phyloP scores from a whole-genome alignment of 257 asterid species.

The Leptodermis oblonga region DNA sequence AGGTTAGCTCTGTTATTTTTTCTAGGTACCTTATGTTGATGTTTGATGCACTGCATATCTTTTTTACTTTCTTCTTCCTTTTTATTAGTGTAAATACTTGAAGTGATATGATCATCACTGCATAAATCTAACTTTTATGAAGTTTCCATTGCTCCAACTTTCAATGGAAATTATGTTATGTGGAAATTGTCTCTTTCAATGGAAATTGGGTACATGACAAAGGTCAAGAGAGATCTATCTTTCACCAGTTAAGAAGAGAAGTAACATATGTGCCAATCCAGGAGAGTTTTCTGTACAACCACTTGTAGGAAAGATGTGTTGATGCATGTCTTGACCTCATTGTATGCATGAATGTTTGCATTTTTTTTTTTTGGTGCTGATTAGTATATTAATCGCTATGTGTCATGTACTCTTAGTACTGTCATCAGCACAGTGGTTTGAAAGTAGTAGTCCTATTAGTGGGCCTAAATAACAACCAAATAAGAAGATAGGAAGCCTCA shows the following conservation, averaged over 20 bases:
- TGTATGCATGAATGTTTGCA: slow-evolving; percentile 1
- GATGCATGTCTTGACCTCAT: slow-evolving; percentile 5
- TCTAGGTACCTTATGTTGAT: neutral
- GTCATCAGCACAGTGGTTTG: neutral
- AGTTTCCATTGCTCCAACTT: neutral
- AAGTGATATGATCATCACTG: neutral
- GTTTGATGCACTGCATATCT: neutral
- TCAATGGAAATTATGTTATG: neutral
- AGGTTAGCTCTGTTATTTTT: slow-evolving; percentile 35
- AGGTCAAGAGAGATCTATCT: neutral
- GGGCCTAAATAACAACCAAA: neutral
- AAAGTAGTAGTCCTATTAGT: neutral
- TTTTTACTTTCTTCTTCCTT: neutral
- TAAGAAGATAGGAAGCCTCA: neutral
- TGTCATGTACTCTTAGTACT: neutral
- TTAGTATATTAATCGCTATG: neutral
- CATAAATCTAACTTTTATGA: neutral
- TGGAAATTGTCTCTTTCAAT: slow-evolving; percentile 1
- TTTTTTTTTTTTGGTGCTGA: neutral
- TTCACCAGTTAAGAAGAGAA: neutral
- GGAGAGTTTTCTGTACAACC: neutral
- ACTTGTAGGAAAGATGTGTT: neutral
- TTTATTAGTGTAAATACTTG: neutral
- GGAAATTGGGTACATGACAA: neutral
- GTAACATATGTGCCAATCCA: neutral